Base-by-base conservation (phyloP, 805 yeast genomes). In the Brettanomyces bruxellensis region DNA sequence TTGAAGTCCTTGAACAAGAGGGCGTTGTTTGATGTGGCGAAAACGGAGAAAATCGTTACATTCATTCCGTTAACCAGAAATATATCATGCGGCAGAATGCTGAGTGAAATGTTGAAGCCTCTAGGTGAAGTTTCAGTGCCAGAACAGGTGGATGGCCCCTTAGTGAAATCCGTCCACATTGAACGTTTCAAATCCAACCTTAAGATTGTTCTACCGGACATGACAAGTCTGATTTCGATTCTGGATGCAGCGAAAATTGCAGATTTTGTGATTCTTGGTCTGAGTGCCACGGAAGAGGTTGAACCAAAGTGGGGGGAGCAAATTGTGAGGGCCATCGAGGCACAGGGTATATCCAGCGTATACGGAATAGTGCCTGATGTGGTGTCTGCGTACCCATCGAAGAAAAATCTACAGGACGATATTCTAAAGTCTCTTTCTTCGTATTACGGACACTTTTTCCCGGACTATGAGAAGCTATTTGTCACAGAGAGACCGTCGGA, bases 311-410 rank as follows among this genome's bases (percentile, higher is more conserved):
- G 79, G 55, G 98, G 98, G 43, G 99, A 93, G 66, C 90, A 87
- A 57, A 79, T 90, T 28, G 71, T 93, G 47, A 79, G 98, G 65
- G 86, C 96, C 2, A 74, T 90, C 34, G 88, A 86, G 58, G 76
- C 90, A 12, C 99, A 95, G 68, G 98, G 98, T 71, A 83, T 90
- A 12, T 83, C 95, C 0, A 78, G 88, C 4, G 81, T 81, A 1
- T 68, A 84, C 47, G 93, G 95, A 28, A 87, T 86, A 9, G 77
- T 90, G 25, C 79, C 93, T 6, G 87, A 88, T 56, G 61, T 89
- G 34, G 76, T 83, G 1, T 59, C 75, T 2, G 76, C 80, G 1
- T 86, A 79, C 54, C 81, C 84, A 38, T 22, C 22, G 9, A 84
- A 83, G 64, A 80, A 76, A 57, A 87, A 87, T 59, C 76, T 84